A percentile compares a stretch with the other conserved stretches of the same genome.
Evolutionary conservation across 352 stramenopile genomes (phyloP).

Genomic region (Pythium vanterpoolii): DNA sequence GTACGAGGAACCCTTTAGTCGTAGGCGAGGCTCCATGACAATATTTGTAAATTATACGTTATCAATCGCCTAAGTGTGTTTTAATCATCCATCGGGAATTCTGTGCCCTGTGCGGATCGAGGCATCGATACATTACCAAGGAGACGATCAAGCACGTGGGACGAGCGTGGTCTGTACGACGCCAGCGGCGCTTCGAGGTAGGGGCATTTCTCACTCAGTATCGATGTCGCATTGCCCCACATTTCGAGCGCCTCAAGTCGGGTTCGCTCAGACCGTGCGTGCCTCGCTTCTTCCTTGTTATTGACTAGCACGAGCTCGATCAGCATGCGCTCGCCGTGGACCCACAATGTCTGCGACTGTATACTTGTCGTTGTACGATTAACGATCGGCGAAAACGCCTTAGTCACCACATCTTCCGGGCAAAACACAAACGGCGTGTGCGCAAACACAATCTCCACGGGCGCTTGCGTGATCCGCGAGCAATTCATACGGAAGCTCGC

Average conservation of each 20-base stretch:
- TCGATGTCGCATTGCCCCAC: background rate
- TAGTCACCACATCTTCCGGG: slow-evolving; percentile 4
- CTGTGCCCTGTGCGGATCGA: background rate
- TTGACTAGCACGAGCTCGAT: slow-evolving; percentile 9
- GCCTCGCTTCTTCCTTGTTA: slow-evolving; percentile 6
- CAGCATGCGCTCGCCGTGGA: slow-evolving; percentile 19
- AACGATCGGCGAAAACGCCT: background rate
- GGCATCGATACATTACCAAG: background rate
- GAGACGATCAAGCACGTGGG: slow-evolving; percentile 3
- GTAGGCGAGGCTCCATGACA: no score
- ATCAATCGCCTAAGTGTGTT: no score
- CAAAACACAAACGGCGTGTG: slow-evolving; percentile 21
- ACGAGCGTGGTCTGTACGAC: slow-evolving; percentile 1
- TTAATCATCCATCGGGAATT: no score
- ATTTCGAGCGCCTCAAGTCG: slow-evolving; percentile 6
- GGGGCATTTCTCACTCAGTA: slow-evolving; percentile 7
- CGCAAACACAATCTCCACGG: slow-evolving; percentile 22
- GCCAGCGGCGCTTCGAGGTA: slow-evolving; percentile 20
- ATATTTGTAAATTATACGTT: no score
- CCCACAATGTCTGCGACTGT: slow-evolving; percentile 5
- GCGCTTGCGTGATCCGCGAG: background rate
- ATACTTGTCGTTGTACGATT: background rate
- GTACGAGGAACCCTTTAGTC: no score
- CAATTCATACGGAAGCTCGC: slow-evolving; percentile 23
- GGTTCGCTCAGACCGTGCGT: background rate